Conservation (phyloP, 1,284 basidiomycete genomes). For the Moesziomyces antarcticus region DNA sequence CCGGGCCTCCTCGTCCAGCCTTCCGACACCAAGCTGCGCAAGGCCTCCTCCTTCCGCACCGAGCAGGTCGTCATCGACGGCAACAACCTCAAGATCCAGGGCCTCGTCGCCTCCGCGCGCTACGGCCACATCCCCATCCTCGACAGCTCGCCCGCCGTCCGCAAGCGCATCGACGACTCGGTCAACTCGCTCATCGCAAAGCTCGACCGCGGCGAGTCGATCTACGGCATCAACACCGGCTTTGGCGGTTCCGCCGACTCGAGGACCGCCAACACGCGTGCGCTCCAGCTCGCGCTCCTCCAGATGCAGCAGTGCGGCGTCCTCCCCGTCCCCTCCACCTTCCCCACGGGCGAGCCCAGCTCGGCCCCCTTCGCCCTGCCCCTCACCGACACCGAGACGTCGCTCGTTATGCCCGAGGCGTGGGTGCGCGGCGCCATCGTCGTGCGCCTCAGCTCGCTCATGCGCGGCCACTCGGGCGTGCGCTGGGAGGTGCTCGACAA, state of each 20-base stretch:
- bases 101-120: constrained; percentile 52
- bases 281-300: constrained; percentile 58
- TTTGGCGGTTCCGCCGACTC: constrained; percentile 62
- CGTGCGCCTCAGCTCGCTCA: constrained; percentile 81
- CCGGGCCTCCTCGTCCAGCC: constrained; percentile 34
- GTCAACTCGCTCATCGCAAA: constrained; percentile 50
- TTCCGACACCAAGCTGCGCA: constrained; percentile 39
- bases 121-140: constrained; percentile 54
- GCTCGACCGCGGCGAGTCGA: constrained; percentile 56
- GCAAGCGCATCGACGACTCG: constrained; percentile 56
- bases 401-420: constrained; percentile 73
- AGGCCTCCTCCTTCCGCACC: constrained; percentile 42
- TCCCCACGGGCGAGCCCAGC: constrained; percentile 51
- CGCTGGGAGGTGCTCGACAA: constrained; percentile 82
- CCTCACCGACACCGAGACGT: constrained; percentile 42
- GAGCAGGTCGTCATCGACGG: constrained; percentile 56
- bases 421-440: constrained; percentile 91
- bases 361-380: constrained; percentile 45
- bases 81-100: constrained; percentile 47
- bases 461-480: constrained; percentile 82
- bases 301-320: constrained; percentile 63
- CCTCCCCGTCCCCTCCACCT: constrained; percentile 50
- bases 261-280: constrained; percentile 54
- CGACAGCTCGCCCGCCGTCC: constrained; percentile 38
- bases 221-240: constrained; percentile 60